Evolutionary conservation across 2,329 filamentous ascomycete species (phyloP), one percentile per base, ranked within the genome.

Genomic region (Ophiostoma triangulosporum): DNA sequence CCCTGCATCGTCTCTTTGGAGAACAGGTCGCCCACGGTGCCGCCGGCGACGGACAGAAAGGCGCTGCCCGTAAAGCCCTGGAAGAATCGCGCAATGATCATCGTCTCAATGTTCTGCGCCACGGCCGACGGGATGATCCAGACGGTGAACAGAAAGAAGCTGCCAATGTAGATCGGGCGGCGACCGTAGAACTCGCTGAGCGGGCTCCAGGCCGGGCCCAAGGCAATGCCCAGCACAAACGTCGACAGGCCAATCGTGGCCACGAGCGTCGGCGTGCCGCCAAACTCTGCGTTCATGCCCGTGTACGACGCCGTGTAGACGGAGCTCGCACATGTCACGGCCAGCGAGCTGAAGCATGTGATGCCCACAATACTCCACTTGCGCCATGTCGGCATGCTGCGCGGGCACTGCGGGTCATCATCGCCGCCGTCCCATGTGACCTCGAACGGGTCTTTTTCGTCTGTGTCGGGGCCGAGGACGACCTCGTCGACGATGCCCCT

Each of bases 21-120:
- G 63, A 91, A 93, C 58, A 91, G 68, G 63, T 95, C 89, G 32
- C 88, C 86, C 15, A 95, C 86, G 0, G 87, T 95, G 12, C 88
- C 88, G 38, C 88, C 89, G 0, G 88, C 85, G 1, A 95, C 88
- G 55, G 77, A 78, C 55, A 86, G 64, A 59, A 85, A 85, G 2
- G 81, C 78, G 57, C 77, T 81, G 3, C 86, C 86, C 0, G 83
- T 74, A 32, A 90, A 70, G 3, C 86, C 86, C 61, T 83, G 77
- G 49, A 96, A 75, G 65, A 95, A 95, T 6, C 90, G 80, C 15
- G 76, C 75, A 14, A 94, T 70, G 51, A 95, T 69, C 72, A 94
- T 80, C 5, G 88, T 93, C 59, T 80, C 70, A n/a, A 90, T 85
- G 62, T 94, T 94, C 53, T 73, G 71, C n/a, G 86, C 85, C 20